Percentiles rank a stretch among this genome's conserved stretches.
Conservation (phyloP, 345 rosid genomes). For the Corymbia maculata region DNA sequence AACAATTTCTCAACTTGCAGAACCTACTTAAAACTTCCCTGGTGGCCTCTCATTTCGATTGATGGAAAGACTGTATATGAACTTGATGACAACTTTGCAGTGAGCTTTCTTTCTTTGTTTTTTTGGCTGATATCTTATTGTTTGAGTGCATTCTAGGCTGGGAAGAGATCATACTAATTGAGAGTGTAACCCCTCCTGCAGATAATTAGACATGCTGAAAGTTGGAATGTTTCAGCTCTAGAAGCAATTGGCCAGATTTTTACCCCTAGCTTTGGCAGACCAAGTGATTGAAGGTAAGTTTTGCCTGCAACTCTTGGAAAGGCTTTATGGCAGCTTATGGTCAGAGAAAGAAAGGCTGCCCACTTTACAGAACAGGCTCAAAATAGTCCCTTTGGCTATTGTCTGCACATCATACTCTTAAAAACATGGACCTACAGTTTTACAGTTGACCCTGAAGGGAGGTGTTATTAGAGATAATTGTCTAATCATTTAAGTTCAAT, state of each 20-base stretch:
- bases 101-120: conserved; percentile 5
- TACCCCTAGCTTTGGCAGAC: conserved; percentile 19
- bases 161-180: not conserved
- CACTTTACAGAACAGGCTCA: not conserved
- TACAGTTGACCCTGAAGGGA: not conserved
- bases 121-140: not conserved
- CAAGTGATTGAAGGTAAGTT: not conserved
- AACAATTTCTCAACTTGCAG: conserved; percentile 16
- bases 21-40: conserved; percentile 77
- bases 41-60: conserved; percentile 63
- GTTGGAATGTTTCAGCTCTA: conserved; percentile 69
- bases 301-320: not conserved
- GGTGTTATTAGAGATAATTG: not conserved
- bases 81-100: conserved; percentile 37
- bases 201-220: conserved; percentile 77
- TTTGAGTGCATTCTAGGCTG: not conserved
- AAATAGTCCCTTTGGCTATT: not conserved
- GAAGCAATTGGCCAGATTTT: conserved; percentile 77
- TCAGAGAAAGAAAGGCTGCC: not conserved
- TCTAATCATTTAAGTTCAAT: not conserved
- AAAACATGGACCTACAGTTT: not conserved
- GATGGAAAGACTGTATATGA: conserved; percentile 62
- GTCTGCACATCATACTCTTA: not conserved
- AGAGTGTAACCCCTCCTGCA: not conserved
- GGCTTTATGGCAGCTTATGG: not conserved